phyloP scores from a whole-genome alignment of 768 basidiomycete species.

The Termitomyces sp. region DNA sequence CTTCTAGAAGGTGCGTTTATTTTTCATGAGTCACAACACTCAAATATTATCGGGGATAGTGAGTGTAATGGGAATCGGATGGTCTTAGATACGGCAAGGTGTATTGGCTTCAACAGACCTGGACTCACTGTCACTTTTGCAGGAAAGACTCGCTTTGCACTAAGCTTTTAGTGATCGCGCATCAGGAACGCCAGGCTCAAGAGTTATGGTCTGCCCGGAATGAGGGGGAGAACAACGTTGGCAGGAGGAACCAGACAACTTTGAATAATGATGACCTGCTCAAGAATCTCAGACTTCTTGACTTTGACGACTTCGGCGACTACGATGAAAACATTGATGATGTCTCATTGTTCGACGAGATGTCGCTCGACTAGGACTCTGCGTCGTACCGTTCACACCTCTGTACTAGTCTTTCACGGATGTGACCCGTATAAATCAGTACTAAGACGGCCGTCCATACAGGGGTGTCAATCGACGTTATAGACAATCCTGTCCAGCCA shows the following conservation, averaged over 20 bases:
- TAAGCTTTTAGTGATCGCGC: constrained; percentile 11
- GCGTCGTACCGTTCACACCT: too few relatives aligned
- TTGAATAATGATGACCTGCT: constrained; percentile 1
- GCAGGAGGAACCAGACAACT: background rate
- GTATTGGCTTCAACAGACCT: constrained; percentile 8
- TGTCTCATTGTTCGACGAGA: background rate
- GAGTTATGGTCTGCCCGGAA: background rate
- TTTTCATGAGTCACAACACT: background rate
- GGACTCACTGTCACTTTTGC: constrained; percentile 11
- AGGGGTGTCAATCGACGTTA: too few relatives aligned
- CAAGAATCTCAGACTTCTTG: constrained; percentile 14
- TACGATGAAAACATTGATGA: constrained; percentile 7
- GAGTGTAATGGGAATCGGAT: constrained; percentile 10
- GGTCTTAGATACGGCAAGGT: constrained; percentile 2
- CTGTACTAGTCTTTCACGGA: too few relatives aligned
- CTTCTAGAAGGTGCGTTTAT: constrained; percentile 10
- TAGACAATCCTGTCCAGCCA: background rate
- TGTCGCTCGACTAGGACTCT: background rate
- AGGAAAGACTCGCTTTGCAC: constrained; percentile 11
- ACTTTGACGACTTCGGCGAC: constrained; percentile 18
- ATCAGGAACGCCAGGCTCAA: constrained; percentile 1
- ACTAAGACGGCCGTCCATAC: too few relatives aligned
- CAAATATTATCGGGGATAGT: background rate
- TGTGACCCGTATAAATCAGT: too few relatives aligned
- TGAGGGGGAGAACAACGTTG: background rate